Percentiles rank a stretch among this genome's conserved stretches.
Conservation (phyloP, 352 stramenopile species). For the Pythium rhizo-oryzae region DNA sequence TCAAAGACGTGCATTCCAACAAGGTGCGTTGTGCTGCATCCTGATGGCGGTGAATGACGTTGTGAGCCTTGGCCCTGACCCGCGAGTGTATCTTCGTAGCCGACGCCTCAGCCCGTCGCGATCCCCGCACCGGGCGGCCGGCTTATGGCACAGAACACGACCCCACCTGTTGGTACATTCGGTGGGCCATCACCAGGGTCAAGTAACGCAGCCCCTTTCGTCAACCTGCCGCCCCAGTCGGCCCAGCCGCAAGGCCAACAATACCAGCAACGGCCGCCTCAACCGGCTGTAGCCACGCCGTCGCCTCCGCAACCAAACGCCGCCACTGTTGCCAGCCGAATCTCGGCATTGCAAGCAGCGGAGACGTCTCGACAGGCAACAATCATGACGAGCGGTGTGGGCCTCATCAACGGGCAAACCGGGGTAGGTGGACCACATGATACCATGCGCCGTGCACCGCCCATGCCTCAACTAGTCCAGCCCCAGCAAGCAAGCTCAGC, state of each 20-base stretch:
- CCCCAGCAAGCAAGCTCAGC: conserved; percentile 6
- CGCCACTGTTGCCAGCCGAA: conserved; percentile 28
- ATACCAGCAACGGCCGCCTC: conserved; percentile 15
- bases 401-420: not conserved
- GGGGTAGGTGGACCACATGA: conserved; percentile 17
- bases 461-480: conserved; percentile 20
- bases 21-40: conserved; percentile 21
- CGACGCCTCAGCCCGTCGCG: conserved; percentile 13
- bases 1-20: conserved; percentile 77
- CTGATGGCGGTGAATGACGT: not conserved
- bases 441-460: conserved; percentile 16
- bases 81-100: not conserved
- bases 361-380: conserved; percentile 30
- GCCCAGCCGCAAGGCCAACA: conserved; percentile 22
- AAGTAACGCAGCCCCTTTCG: conserved; percentile 3
- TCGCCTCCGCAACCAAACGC: conserved; percentile 33
- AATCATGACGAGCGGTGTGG: conserved; percentile 11
- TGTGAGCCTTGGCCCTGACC: not conserved
- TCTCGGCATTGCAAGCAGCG: conserved; percentile 39
- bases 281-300: conserved; percentile 24
- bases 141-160: not conserved
- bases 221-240: conserved; percentile 19
- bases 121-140: conserved; percentile 15
- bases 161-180: not conserved
- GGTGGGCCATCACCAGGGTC: not conserved